A percentile compares a stretch with the other conserved stretches of the same genome.
phyloP scores from a whole-genome alignment of 768 basidiomycete species.

The Lactarius hatsudake region DNA sequence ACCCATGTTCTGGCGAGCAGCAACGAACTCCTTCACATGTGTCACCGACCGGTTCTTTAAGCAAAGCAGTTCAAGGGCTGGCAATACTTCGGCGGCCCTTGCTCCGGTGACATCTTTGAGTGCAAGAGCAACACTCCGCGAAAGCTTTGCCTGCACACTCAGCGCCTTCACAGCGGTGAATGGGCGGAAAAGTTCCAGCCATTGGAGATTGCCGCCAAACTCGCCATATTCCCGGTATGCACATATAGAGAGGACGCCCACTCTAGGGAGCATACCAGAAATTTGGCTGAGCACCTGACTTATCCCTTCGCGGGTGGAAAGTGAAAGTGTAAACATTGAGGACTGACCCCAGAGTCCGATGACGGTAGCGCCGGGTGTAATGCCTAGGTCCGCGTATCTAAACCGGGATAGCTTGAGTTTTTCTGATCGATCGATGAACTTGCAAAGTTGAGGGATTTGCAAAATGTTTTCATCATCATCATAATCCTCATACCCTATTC shows the following conservation, averaged over 20 bases:
- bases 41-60: neutral
- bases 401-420: neutral
- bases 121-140: neutral
- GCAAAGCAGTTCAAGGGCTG: neutral
- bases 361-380: neutral
- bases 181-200: neutral
- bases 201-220: neutral
- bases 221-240: neutral
- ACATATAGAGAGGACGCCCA: neutral
- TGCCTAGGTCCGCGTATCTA: neutral
- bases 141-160: neutral
- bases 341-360: neutral
- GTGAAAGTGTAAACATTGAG: neutral
- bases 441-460: neutral
- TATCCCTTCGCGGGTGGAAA: neutral
- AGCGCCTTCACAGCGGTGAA: neutral
- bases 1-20: neutral
- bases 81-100: neutral
- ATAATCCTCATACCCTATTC: neutral
- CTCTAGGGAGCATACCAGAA: neutral
- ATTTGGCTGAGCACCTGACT: neutral
- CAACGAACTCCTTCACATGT: neutral
- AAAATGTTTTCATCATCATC: neutral
- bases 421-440: neutral
- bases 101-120: neutral